These are phyloP conservation scores for Sarcodon aspratus DNA, from an alignment of 768 basidiomycete genomes.

Conservation along the genomic window DNA sequence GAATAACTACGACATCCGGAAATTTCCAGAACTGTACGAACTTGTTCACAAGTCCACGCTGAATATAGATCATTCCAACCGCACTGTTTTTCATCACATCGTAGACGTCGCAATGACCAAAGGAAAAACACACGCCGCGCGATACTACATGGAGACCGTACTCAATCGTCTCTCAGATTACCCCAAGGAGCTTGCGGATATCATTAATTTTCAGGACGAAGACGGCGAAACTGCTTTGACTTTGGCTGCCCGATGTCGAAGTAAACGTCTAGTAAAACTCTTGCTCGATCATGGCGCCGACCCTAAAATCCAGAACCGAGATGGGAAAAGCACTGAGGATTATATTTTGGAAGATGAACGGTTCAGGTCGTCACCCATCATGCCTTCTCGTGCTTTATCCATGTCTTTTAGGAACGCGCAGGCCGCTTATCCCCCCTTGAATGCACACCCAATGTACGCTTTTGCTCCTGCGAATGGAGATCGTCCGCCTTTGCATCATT, in stretches of 20 bases:
- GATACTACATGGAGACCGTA: constrained; percentile 98
- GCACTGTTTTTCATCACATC: constrained; percentile 96
- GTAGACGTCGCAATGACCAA: constrained; percentile 97
- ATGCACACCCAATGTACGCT: constrained; percentile 27
- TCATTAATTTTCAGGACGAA: constrained; percentile 98
- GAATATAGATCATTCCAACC: constrained; percentile 96
- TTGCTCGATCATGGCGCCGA: constrained; percentile 95
- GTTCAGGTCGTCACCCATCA: constrained; percentile 83
- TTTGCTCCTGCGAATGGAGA: constrained; percentile 45
- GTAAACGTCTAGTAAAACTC: constrained; percentile 90
- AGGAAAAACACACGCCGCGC: constrained; percentile 92
- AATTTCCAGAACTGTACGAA: constrained; percentile 96
- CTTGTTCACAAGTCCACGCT: constrained; percentile 95
- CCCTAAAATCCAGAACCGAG: constrained; percentile 87
- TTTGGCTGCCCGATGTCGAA: constrained; percentile 90
- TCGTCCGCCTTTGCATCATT: constrained; percentile 72
- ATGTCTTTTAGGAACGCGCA: constrained; percentile 73
- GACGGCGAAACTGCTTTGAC: constrained; percentile 98
- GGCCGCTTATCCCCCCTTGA: constrained; percentile 39
- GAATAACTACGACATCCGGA: constrained; percentile 98
- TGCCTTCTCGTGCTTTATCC: constrained; percentile 49
- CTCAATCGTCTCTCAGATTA: constrained; percentile 81
- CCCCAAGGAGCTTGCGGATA: constrained; percentile 92
- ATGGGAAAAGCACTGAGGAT: constrained; percentile 95
- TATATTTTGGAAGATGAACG: constrained; percentile 98